These are phyloP conservation scores for Lactarius tabidus DNA, from an alignment of 768 basidiomycete genomes.

Conservation along the genomic window DNA sequence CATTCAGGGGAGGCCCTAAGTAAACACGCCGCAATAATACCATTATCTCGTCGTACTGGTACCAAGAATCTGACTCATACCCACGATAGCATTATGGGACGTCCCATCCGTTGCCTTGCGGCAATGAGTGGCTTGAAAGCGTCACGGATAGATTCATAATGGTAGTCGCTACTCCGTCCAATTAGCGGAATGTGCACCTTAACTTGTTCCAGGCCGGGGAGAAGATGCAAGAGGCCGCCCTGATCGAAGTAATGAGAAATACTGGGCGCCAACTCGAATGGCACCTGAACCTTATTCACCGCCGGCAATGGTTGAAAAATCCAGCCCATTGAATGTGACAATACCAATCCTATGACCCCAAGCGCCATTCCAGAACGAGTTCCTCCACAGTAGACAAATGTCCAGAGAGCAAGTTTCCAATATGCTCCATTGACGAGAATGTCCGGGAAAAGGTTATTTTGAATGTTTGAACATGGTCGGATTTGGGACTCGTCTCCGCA, in stretches of 20 bases:
- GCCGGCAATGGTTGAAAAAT: background rate
- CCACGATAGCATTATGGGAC: background rate
- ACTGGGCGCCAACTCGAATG: too few species aligned
- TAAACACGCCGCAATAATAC: too few species aligned
- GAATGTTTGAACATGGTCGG: too few species aligned
- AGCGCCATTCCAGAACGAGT: background rate
- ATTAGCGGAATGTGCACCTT: background rate
- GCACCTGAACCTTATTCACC: background rate
- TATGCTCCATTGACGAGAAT: too few species aligned
- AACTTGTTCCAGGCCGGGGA: background rate
- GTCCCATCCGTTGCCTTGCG: background rate
- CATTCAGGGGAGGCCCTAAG: too few species aligned
- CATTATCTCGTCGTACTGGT: too few species aligned
- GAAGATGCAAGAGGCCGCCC: background rate
- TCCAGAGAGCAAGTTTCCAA: too few species aligned
- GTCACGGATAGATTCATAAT: background rate
- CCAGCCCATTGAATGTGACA: background rate
- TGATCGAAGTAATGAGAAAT: background rate
- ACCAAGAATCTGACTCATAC: too few species aligned
- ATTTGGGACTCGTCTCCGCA: too few species aligned
- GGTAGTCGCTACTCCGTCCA: too few species aligned
- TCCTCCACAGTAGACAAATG: background rate
- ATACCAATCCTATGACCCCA: too few species aligned
- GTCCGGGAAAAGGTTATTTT: too few species aligned
- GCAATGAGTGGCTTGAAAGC: background rate